Percentiles rank a stretch among this genome's conserved stretches.
phyloP scores from a whole-genome alignment of 2,329 filamentous ascomycete species.

The Coniosporium tulheliwenetii region DNA sequence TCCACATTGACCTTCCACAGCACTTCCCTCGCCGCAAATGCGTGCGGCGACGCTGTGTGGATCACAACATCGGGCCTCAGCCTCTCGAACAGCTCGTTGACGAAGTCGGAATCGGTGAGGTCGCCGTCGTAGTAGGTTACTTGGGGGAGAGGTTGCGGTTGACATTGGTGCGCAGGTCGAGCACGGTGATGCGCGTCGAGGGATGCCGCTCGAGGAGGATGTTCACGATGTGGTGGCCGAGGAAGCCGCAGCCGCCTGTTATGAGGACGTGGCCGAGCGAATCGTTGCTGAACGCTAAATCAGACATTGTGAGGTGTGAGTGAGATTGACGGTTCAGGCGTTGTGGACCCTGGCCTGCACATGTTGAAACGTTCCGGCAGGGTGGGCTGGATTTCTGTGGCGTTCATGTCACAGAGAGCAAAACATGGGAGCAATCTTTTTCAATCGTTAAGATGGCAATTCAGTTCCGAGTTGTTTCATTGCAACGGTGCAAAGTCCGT shows the following conservation, averaged over 20 bases:
- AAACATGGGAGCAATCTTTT: too few species aligned
- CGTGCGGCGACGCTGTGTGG: slow-evolving; percentile 33
- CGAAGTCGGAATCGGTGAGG: slow-evolving; percentile 27
- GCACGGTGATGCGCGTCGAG: slow-evolving; percentile 27
- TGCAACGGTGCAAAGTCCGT: too few species aligned
- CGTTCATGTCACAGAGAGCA: too few species aligned
- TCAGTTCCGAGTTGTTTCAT: too few species aligned
- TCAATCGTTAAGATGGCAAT: too few species aligned
- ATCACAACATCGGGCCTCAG: slow-evolving; percentile 31
- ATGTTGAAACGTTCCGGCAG: too few species aligned
- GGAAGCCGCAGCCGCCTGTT: slow-evolving; percentile 34
- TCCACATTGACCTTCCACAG: slow-evolving; percentile 35
- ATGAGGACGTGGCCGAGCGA: slow-evolving; percentile 31
- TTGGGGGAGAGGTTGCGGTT: slow-evolving; percentile 22
- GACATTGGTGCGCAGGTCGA: slow-evolving; percentile 28
- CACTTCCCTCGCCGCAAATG: slow-evolving; percentile 19
- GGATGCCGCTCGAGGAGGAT: slow-evolving; percentile 25
- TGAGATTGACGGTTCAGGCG: too few species aligned
- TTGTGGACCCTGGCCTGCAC: too few species aligned
- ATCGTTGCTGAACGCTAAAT: background rate
- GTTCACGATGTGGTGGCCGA: slow-evolving; percentile 34
- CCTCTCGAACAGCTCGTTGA: slow-evolving; percentile 24
- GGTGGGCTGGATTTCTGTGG: too few species aligned
- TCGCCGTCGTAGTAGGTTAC: slow-evolving; percentile 35
- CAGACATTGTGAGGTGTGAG: too few species aligned